phyloP scores from a whole-genome alignment of 2,329 filamentous ascomycete species.

The Trichoderma koningiopsis region DNA sequence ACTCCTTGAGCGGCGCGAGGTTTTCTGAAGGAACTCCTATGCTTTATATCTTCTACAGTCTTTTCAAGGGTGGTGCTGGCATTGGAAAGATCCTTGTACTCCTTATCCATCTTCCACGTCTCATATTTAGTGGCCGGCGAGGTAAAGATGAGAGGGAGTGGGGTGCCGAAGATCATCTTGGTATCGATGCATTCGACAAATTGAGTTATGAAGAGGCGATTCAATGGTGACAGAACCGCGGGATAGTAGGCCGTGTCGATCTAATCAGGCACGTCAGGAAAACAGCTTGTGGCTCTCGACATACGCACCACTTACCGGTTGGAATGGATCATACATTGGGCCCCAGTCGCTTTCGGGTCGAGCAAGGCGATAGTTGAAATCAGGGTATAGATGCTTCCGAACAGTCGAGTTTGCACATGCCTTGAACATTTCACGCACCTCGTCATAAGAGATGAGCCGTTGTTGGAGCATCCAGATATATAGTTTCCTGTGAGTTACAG shows the following conservation, averaged over 20 bases:
- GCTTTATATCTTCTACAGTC: background rate
- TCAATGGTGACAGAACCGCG: background rate
- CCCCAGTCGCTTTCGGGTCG: background rate
- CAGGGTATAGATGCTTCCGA: background rate
- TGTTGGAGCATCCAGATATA: background rate
- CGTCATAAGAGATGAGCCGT: background rate
- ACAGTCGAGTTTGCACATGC: background rate
- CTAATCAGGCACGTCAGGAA: background rate
- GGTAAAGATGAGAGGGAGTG: background rate
- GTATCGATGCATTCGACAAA: background rate
- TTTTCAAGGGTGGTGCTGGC: background rate
- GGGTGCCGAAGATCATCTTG: too few relatives aligned
- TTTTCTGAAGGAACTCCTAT: rapidly evolving
- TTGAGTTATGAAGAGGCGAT: background rate
- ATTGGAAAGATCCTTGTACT: background rate
- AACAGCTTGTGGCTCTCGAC: background rate
- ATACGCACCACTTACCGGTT: background rate
- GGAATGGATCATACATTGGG: background rate
- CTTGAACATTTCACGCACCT: background rate
- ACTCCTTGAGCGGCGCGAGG: too few relatives aligned
- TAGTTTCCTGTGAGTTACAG: background rate
- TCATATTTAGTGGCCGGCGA: background rate
- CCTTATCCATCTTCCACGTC: constrained; percentile 7
- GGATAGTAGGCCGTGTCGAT: background rate
- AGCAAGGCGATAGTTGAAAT: rapidly evolving